Evolutionary conservation across 2,329 filamentous ascomycete genomes (phyloP).

Genomic region (Aspergillus bombycis): DNA sequence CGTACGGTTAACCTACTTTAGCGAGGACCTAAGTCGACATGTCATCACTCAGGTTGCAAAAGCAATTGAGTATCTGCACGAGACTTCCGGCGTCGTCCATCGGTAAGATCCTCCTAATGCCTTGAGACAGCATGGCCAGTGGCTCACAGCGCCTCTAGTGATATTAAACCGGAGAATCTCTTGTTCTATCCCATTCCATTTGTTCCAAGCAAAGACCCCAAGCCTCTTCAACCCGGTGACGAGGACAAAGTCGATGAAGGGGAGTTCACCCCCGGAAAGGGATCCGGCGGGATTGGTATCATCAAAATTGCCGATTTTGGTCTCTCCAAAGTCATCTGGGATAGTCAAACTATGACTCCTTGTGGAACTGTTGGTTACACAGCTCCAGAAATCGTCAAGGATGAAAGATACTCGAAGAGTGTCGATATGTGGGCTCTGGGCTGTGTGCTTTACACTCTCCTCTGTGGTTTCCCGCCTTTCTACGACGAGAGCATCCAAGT

Average conservation of each 20-base stretch:
- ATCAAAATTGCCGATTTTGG: slow-evolving; percentile 99
- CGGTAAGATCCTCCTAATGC: slow-evolving; percentile 64
- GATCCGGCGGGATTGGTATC: slow-evolving; percentile 84
- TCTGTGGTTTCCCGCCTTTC: slow-evolving; percentile 97
- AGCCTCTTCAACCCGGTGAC: slow-evolving; percentile 81
- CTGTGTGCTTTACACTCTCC: slow-evolving; percentile 92
- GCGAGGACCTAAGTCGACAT: slow-evolving; percentile 90
- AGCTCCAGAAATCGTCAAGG: slow-evolving; percentile 97
- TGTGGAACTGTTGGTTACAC: slow-evolving; percentile 98
- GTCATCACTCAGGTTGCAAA: slow-evolving; percentile 96
- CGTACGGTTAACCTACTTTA: slow-evolving; percentile 96
- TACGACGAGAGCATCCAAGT: slow-evolving; percentile 98
- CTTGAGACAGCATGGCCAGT: background rate
- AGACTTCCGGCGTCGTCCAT: slow-evolving; percentile 93
- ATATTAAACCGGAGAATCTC: slow-evolving; percentile 96
- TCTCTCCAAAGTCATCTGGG: slow-evolving; percentile 97
- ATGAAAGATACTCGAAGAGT: slow-evolving; percentile 97
- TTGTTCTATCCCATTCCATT: slow-evolving; percentile 87
- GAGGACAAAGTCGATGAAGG: slow-evolving; percentile 98
- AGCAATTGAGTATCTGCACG: slow-evolving; percentile 89
- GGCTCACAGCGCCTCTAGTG: slow-evolving; percentile 24
- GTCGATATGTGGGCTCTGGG: slow-evolving; percentile 99
- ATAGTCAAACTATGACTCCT: slow-evolving; percentile 97
- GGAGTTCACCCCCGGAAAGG: slow-evolving; percentile 80
- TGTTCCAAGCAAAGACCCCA: slow-evolving; percentile 76